These are phyloP conservation scores for Brassica cretica DNA, from an alignment of 345 rosid genomes.

Conservation along the genomic window DNA sequence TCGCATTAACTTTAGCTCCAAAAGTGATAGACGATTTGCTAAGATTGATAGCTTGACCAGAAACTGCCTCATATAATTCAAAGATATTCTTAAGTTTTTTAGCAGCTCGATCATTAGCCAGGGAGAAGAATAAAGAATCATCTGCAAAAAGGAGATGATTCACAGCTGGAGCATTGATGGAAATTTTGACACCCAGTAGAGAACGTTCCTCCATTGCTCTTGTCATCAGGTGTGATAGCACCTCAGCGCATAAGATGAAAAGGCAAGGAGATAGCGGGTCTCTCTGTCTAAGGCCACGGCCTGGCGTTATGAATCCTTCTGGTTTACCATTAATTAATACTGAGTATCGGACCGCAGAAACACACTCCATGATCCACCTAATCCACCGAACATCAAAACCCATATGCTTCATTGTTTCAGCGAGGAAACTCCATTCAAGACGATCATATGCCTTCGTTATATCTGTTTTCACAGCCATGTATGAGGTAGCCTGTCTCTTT, in stretches of 20 bases:
- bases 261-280: no score
- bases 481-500: not conserved
- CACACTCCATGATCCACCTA: not conserved
- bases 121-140: not conserved
- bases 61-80: not conserved
- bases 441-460: not conserved
- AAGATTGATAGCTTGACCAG: not conserved
- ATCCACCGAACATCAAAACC: no score
- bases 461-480: not conserved
- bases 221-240: no score
- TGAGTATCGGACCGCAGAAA: no score
- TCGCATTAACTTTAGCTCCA: not conserved
- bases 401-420: not conserved
- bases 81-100: not conserved
- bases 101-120: not conserved
- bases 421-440: not conserved
- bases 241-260: no score
- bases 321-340: no score
- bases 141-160: no score
- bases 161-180: no score
- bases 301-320: no score
- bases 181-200: no score
- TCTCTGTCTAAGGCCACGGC: no score
- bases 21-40: not conserved
- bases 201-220: no score